Base-by-base conservation (phyloP, 805 yeast species). In the Ogataea salicorniae region DNA sequence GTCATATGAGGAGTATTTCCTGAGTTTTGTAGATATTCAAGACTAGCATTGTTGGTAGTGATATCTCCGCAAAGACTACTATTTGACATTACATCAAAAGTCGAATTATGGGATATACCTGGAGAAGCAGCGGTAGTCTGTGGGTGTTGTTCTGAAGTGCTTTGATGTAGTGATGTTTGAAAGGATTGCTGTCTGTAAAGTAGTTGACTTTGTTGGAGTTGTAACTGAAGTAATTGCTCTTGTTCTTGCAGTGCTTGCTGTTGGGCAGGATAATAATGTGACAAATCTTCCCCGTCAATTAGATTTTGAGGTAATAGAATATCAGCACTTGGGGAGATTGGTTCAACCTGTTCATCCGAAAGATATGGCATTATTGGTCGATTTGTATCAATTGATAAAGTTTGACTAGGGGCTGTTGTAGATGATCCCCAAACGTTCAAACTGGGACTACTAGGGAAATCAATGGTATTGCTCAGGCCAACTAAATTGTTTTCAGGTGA, bases 221-320 rank as follows among this genome's bases (percentile, higher is more conserved):
- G 34, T 29, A 37, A 36, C 16, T 29, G 41, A 2, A 23, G 40
- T 18, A n/a, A 4, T 20, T 26, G 44, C 20, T 23, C 16, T 36
- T 35, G 42, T n/a, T 42, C 31, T 26, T 26, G 31, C 4, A 26
- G 29, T 16, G 6, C 38, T 9, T 37, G 38, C 6, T 18, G 31
- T 8, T 37, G 16, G 26, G 36, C 33, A 26, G 41, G 35, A n/a
- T 34, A 34, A 26, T 45, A 23, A 2, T 16, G 42, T 6, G 34
- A 41, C n/a, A 59, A 37, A 29, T 61, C 59, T 9, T 53, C 61
- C 11, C 56, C 59, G n/a, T 58, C 64, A 22, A 64, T 62, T 6
- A 63, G 42, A 20, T 62, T 52, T 42, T 63, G 69, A 2, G 68
- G 69, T 14, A 63, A 45, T 15, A 62, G 43, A 42, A 57, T 46